Conservation (phyloP, 2,329 filamentous ascomycete species). For the Aspergillus terreus region DNA sequence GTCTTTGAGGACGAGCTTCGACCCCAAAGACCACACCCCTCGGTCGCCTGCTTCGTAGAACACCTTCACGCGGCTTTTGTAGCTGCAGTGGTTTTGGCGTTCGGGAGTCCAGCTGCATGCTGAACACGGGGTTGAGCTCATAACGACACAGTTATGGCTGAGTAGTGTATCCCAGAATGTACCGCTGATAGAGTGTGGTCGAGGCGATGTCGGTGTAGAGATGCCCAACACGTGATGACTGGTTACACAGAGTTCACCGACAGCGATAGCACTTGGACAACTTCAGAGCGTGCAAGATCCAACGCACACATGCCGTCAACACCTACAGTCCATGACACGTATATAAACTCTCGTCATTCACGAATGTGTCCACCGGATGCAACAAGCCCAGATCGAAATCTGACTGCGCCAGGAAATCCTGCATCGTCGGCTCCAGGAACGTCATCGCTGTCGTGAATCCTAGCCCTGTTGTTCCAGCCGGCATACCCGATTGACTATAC, state of each 20-base stretch:
- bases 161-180: no score
- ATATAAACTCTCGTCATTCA: slow-evolving; percentile 32
- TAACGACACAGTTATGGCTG: no score
- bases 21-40: slow-evolving; percentile 29
- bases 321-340: slow-evolving; percentile 24
- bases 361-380: slow-evolving; percentile 33
- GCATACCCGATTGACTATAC: not conserved
- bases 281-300: no score
- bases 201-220: no score
- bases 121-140: not conserved
- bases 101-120: slow-evolving; percentile 8
- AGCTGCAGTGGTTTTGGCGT: slow-evolving; percentile 3
- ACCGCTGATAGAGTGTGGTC: no score
- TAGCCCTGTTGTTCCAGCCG: slow-evolving; percentile 10
- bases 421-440: slow-evolving; percentile 37
- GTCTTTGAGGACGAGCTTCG: slow-evolving; percentile 28
- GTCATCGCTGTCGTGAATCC: slow-evolving; percentile 37
- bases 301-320: no score
- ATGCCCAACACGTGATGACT: no score
- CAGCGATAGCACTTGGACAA: no score
- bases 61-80: slow-evolving; percentile 8
- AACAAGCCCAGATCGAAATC: slow-evolving; percentile 34
- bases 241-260: no score
- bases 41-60: slow-evolving; percentile 22
- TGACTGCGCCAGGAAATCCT: slow-evolving; percentile 37